Evolutionary conservation across 2,329 filamentous ascomycete species (phyloP), one percentile per base, ranked within the genome.

Genomic region (Colletotrichum destructivum): DNA sequence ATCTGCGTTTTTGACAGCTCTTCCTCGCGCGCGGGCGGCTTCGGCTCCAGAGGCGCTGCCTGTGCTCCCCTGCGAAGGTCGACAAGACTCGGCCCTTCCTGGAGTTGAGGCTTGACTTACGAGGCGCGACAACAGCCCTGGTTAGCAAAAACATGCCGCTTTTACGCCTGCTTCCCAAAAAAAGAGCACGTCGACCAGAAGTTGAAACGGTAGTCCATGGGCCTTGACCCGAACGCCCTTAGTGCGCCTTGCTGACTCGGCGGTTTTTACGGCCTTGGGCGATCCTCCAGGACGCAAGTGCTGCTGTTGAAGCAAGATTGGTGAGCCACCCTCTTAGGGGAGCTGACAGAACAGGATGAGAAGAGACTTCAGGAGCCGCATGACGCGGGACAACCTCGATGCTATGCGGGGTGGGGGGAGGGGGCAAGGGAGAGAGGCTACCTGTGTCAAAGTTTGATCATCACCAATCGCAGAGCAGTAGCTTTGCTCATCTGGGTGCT

Each of bases 401-500:
- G 54, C 69, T 64, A 59, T 69, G 69, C 59, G 65, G 69, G 59
- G 57, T 57, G 67, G n/a, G 42, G 35, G 51, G 26, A 23, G 66
- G 52, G 31, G 46, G 42, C 31, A 40, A 69, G 59, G 54, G 54
- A 55, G 46, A 59, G 54, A 69, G 35, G 65, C 60, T 72, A 55
- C 69, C 69, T 63, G 47, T 70, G 72, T 70, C 72, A 74, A 73
- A 67, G 73, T 73, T 71, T 73, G 66, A 73, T 73, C 66, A 51
- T 67, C 66, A 71, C 71, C 73, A 73, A 74, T 74, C 73, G 73
- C 73, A 61, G 63, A 59, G 42, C 59, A 73, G 67, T 47, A 73
- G 61, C 60, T 70, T 21, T 69, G 61, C 66, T 55, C 49, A 60
- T 56, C 42, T 62, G 65, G 59, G 55, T 61, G 57, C 69, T 68